A percentile compares a stretch with the other conserved stretches of the same genome.
phyloP scores from a whole-genome alignment of 2,329 filamentous ascomycete genomes.

The Calonectria ilicicola region DNA sequence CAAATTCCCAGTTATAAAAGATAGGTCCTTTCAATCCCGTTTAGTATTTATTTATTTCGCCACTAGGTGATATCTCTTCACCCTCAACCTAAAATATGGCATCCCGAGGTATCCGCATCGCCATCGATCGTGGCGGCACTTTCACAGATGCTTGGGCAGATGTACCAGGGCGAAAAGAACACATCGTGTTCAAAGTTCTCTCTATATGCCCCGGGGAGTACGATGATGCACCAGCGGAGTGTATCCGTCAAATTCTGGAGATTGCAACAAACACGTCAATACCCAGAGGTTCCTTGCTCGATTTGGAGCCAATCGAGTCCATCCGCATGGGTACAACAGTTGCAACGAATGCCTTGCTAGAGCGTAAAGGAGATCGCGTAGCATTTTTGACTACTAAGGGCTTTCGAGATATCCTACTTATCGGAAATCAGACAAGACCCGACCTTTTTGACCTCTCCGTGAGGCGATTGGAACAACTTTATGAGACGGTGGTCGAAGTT shows the following conservation, averaged over 20 bases:
- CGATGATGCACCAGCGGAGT: conserved; percentile 79
- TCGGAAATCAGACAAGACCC: conserved; percentile 80
- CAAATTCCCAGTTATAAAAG: background rate
- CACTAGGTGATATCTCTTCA: background rate
- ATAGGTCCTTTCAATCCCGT: background rate
- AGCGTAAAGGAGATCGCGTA: conserved; percentile 78
- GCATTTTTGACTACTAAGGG: conserved; percentile 79
- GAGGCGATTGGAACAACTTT: conserved; percentile 74
- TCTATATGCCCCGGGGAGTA: conserved; percentile 77
- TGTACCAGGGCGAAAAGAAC: conserved; percentile 33
- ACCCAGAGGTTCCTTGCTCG: conserved; percentile 48
- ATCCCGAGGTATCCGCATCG: conserved; percentile 41
- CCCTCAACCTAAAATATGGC: conserved; percentile 24
- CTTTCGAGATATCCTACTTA: conserved; percentile 78
- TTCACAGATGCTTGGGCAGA: conserved; percentile 44
- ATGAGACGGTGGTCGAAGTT: conserved; percentile 78
- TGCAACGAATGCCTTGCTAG: conserved; percentile 81
- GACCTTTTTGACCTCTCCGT: conserved; percentile 81
- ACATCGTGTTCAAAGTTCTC: conserved; percentile 42
- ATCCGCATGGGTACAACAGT: conserved; percentile 88
- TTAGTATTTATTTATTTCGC: background rate
- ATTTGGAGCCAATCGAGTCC: conserved; percentile 63
- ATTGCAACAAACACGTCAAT: conserved; percentile 47
- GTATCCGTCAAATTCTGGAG: conserved; percentile 66
- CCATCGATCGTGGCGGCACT: conserved; percentile 44